phyloP scores from a whole-genome alignment of 2,329 filamentous ascomycete genomes.

The Diaporthe humulicola region DNA sequence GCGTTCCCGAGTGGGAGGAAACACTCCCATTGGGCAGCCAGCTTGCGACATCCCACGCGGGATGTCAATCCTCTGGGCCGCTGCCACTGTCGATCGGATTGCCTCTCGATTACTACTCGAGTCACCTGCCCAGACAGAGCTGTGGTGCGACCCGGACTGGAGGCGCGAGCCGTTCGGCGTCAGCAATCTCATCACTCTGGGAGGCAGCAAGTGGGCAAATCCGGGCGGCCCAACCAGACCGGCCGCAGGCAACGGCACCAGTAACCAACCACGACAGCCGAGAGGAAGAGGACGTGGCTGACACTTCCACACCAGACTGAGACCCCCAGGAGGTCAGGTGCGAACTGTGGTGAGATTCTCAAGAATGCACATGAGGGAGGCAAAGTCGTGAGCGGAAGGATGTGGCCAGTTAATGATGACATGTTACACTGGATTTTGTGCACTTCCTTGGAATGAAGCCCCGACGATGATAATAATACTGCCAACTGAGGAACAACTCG shows the following conservation, averaged over 20 bases:
- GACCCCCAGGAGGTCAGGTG: not conserved
- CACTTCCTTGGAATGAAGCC: constrained; percentile 5
- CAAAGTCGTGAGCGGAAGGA: not conserved
- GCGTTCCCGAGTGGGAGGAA: constrained; percentile 13
- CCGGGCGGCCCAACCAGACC: not conserved
- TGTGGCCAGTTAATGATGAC: not conserved
- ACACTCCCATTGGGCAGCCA: constrained; percentile 30
- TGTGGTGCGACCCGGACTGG: constrained; percentile 27
- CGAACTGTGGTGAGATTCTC: not conserved
- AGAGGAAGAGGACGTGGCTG: not conserved
- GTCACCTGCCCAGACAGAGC: constrained; percentile 34
- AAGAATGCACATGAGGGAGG: not conserved
- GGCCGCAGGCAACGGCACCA: constrained; percentile 4
- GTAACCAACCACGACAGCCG: constrained; percentile 1
- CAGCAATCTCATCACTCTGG: not conserved
- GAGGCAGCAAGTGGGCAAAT: not conserved
- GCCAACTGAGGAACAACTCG: not conserved
- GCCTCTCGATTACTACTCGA: not conserved
- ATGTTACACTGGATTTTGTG: not conserved
- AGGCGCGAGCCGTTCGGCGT: not conserved
- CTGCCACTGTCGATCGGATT: constrained; percentile 22
- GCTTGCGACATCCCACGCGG: constrained; percentile 32
- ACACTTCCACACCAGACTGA: not conserved
- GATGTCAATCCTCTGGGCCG: constrained; percentile 16
- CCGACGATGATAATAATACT: not conserved